A percentile compares a stretch with the other conserved stretches of the same genome.
Evolutionary conservation across 2,329 filamentous ascomycete species (phyloP).

Genomic region (Cercospora brassicicola): DNA sequence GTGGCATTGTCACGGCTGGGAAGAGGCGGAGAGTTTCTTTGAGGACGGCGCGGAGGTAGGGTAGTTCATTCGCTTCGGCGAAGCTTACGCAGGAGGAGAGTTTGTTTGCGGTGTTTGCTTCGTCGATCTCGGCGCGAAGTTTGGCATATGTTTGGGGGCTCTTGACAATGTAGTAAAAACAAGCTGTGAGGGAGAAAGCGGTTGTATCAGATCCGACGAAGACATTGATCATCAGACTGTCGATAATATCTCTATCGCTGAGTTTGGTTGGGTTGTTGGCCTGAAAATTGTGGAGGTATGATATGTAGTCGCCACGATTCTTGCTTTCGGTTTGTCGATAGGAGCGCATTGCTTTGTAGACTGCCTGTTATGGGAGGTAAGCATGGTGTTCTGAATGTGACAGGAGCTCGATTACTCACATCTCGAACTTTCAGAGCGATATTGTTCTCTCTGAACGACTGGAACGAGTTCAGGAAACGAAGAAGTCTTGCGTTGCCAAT

Average conservation of each 20-base stretch:
- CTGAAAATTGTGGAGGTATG: neutral
- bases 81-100: conserved; percentile 2
- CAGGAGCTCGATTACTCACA: neutral
- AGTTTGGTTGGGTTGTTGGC: neutral
- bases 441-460: neutral
- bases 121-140: conserved; percentile 7
- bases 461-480: neutral
- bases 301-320: conserved; percentile 1
- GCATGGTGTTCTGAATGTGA: too few relatives aligned
- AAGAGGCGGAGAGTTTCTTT: conserved; percentile 15
- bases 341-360: neutral
- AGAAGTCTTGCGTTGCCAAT: neutral
- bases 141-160: neutral
- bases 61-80: conserved; percentile 5
- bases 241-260: neutral
- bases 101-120: neutral
- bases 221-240: conserved; percentile 2
- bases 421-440: conserved; percentile 1
- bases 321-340: neutral
- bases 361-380: neutral
- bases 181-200: conserved; percentile 28
- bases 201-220: conserved; percentile 13
- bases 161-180: conserved; percentile 42
- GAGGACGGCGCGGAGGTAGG: conserved; percentile 13
- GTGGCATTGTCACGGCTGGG: conserved; percentile 7